These are phyloP conservation scores for Antrodiella citrinella DNA, from an alignment of 768 basidiomycete genomes.

Conservation along the genomic window DNA sequence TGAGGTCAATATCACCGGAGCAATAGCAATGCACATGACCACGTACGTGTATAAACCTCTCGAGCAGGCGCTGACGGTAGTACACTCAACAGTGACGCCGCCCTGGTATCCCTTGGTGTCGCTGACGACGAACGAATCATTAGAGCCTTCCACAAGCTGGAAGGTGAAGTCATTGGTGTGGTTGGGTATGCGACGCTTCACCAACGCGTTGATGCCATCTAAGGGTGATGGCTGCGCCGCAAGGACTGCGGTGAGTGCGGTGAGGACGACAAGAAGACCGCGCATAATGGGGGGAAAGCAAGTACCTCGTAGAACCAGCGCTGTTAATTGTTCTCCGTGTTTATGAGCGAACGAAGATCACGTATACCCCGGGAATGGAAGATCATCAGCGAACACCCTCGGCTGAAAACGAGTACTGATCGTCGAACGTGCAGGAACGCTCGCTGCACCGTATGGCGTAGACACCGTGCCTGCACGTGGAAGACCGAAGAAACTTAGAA, in stretches of 20 bases:
- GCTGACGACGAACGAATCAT: slow-evolving; percentile 27
- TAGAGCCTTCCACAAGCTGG: slow-evolving; percentile 15
- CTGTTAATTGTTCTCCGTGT: not conserved
- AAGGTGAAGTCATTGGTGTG: slow-evolving; percentile 27
- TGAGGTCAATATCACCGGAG: not conserved
- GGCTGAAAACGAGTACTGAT: too few species aligned
- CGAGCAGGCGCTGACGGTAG: slow-evolving; percentile 29
- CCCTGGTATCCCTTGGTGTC: slow-evolving; percentile 14
- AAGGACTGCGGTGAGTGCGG: not conserved
- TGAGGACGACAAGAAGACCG: slow-evolving; percentile 3
- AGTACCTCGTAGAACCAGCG: not conserved
- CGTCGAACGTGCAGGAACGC: too few species aligned
- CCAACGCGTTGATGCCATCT: slow-evolving; percentile 26
- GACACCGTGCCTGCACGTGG: too few species aligned
- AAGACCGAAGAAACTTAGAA: too few species aligned
- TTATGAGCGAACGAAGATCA: not conserved
- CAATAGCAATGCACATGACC: not conserved
- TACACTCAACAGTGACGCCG: slow-evolving; percentile 26
- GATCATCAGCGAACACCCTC: too few species aligned
- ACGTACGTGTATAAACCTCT: slow-evolving; percentile 32
- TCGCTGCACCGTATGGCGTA: too few species aligned
- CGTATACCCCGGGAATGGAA: too few species aligned
- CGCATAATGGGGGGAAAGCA: not conserved
- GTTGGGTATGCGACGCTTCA: slow-evolving; percentile 27
- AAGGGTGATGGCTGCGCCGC: slow-evolving; percentile 7